Evolutionary conservation across 2,329 filamentous ascomycete species (phyloP).

Genomic region (Simplicillium aogashimaense): DNA sequence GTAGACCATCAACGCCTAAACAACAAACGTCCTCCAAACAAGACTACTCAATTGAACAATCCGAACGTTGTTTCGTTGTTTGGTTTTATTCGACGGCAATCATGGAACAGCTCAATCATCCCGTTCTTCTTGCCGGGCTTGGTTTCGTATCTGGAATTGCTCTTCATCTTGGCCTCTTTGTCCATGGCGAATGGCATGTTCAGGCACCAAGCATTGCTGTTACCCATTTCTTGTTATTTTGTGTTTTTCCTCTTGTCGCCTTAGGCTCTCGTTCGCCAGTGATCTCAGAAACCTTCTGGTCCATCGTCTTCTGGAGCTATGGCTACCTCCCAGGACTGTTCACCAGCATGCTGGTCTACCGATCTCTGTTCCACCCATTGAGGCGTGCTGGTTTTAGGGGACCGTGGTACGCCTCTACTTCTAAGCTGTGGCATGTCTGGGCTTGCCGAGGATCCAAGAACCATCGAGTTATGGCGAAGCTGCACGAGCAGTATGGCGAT

Average conservation of each 20-base stretch:
- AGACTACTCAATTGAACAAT: too few relatives aligned
- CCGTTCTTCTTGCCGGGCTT: too few relatives aligned
- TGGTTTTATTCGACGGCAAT: too few relatives aligned
- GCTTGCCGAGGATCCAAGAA: constrained; percentile 13
- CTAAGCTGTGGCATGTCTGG: constrained; percentile 25
- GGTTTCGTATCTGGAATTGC: too few relatives aligned
- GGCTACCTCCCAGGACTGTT: constrained; percentile 9
- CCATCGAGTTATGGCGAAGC: constrained; percentile 10
- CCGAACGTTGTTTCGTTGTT: too few relatives aligned
- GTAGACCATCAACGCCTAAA: too few relatives aligned
- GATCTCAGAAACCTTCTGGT: too few relatives aligned
- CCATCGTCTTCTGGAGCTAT: constrained; percentile 2
- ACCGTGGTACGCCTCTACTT: constrained; percentile 21
- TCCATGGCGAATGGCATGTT: constrained; percentile 15
- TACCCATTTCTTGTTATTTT: constrained; percentile 6
- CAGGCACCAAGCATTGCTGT: constrained; percentile 11
- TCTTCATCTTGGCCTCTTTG: constrained; percentile 8
- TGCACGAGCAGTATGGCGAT: constrained; percentile 13
- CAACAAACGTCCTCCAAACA: too few relatives aligned
- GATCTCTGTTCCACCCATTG: constrained; percentile 27
- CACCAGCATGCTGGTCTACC: constrained; percentile 25
- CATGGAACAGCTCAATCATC: too few relatives aligned
- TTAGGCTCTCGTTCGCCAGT: too few relatives aligned
- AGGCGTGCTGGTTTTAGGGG: constrained; percentile 22
- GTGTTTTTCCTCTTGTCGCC: background rate